Base-by-base conservation (phyloP, 345 rosid species). In the Bruguiera sexangula region DNA sequence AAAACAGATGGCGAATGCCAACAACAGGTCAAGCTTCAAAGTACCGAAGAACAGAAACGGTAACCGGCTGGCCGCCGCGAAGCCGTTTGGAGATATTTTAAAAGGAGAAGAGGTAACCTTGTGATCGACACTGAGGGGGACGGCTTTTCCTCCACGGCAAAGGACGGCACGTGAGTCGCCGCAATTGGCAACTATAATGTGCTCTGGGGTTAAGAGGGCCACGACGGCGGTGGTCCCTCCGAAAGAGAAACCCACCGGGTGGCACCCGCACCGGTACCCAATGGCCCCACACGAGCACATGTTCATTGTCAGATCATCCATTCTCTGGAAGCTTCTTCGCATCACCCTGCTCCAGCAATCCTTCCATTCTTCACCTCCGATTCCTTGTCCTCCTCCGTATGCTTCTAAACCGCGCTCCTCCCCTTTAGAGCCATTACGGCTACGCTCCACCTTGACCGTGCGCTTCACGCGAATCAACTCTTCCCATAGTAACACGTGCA, bases 111-210 rank as follows among this genome's bases (percentile, higher is more conserved):
- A 65, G 60, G 83, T 62, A 60, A 87, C 88, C 89, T 85, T 87
- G 55, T 85, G 92, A 76, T 87, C 92, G 13, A 60, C 65, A 36
- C 84, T 80, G 22, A 87, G 84, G 21, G 89, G 85, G 43, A 83
- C 26, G 19, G 85, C 83, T 69, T 57, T 73, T 7, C 88, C 83
- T 5, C 70, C 85, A 0, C 87, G 82, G 74, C 82, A 78, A n/a
- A 88, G 87, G 63, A 85, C 87, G 73, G 90, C 88, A 57, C 88
- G 89, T 50, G 92, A 87, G 70, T 85, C 92, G 7, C 92, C 89
- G 66, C 88, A 83, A 63, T 85, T 87, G 21, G 88, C 92, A 15
- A 87, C 84, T 21, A 84, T 63, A 52, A 87, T 77, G 39, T 74
- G 73, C 26, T 80, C 76, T 0, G 69, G 59, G 24, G 84, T 82